Conservation (phyloP, 257 asterid species). For the Leptodermis oblonga region DNA sequence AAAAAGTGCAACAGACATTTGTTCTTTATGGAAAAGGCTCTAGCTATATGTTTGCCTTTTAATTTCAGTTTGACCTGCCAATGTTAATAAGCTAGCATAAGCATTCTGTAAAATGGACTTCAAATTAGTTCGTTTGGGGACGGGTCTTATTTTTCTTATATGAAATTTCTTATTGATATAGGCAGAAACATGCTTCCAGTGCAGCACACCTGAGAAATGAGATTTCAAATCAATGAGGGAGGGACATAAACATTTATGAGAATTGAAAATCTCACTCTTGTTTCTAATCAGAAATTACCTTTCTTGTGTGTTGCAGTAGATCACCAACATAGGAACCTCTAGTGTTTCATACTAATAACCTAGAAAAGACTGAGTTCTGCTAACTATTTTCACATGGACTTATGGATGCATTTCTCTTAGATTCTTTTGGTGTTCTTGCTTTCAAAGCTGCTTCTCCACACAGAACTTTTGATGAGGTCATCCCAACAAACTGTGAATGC, state of each 20-base stretch:
- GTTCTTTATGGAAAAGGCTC: conserved; percentile 74
- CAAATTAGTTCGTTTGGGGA: too few relatives aligned
- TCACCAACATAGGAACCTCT: conserved; percentile 62
- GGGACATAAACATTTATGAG: not conserved
- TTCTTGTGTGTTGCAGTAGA: conserved; percentile 58
- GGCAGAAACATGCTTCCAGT: conserved; percentile 65
- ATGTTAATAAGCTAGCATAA: conserved; percentile 13
- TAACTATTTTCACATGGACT: conserved; percentile 62
- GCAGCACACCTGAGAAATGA: conserved; percentile 58
- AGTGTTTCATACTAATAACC: conserved; percentile 28
- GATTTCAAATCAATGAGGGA: not conserved
- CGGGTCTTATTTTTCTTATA: not conserved
- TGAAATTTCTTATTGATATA: conserved; percentile 58
- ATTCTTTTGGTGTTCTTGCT: conserved; percentile 70
- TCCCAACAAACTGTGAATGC: too few relatives aligned
- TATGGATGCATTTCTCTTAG: conserved; percentile 73
- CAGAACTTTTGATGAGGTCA: conserved; percentile 69
- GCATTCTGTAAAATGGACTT: not conserved
- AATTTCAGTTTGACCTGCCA: conserved; percentile 64
- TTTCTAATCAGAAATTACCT: conserved; percentile 61
- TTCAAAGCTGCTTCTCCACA: conserved; percentile 80
- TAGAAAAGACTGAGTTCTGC: conserved; percentile 36
- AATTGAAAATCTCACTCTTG: too few relatives aligned
- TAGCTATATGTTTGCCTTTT: conserved; percentile 73
- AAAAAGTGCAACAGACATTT: conserved; percentile 50